Evolutionary conservation across 495 filamentous ascomycete species (phyloP).

Genomic region (Lentithecium fluviatile): DNA sequence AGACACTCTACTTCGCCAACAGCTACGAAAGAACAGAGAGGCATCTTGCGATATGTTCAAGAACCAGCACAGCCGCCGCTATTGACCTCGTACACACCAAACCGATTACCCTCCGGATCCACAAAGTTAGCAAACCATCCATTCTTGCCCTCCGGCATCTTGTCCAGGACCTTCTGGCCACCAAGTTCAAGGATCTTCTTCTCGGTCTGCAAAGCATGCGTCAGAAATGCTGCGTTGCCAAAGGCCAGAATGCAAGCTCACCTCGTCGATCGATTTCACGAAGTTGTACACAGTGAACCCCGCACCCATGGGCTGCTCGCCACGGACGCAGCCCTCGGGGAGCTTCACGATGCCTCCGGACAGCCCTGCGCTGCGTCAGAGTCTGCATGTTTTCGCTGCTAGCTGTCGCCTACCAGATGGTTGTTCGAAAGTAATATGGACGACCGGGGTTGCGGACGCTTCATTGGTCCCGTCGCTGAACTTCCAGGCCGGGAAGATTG

Average conservation of each 20-base stretch:
- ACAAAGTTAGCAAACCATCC: constrained; percentile 32
- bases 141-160: constrained; percentile 14
- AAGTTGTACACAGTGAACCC: constrained; percentile 30
- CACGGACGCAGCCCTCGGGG: constrained; percentile 11
- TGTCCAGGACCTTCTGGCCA: constrained; percentile 15
- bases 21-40: too few species aligned
- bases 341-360: constrained; percentile 29
- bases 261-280: constrained; percentile 24
- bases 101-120: constrained; percentile 31
- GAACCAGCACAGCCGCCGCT: background rate
- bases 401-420: constrained; percentile 12
- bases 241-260: constrained; percentile 2
- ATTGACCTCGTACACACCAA: constrained; percentile 28
- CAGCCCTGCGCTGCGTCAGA: constrained; percentile 6
- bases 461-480: constrained; percentile 9
- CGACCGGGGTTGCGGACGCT: background rate
- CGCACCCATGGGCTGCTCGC: constrained; percentile 21
- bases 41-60: background rate
- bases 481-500: constrained; percentile 29
- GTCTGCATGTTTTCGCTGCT: background rate
- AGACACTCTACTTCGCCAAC: too few species aligned
- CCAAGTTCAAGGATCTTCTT: constrained; percentile 17
- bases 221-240: background rate
- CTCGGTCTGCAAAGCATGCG: constrained; percentile 8
- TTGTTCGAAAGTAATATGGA: constrained; percentile 13